Conservation (phyloP, 2,329 filamentous ascomycete species). For the Neospermospora avenae region DNA sequence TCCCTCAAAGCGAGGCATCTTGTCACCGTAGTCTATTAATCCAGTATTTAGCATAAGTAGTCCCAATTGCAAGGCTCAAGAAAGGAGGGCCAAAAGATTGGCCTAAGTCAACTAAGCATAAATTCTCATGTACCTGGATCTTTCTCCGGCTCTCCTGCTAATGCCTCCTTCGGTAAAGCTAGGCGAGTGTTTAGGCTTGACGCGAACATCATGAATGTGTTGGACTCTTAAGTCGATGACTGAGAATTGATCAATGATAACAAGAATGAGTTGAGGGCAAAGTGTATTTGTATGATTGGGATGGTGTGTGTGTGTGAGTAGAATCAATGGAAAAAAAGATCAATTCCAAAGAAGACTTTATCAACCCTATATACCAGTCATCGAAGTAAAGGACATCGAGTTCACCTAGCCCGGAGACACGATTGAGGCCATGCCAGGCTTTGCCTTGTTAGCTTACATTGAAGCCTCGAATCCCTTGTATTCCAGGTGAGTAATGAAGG, state of each 20-base stretch:
- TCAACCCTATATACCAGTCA: slow-evolving; percentile 6
- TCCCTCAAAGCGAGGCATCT: slow-evolving; percentile 8
- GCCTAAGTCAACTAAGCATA: not conserved
- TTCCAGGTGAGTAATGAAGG: slow-evolving; percentile 1
- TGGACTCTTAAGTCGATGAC: not conserved
- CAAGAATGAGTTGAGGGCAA: not conserved
- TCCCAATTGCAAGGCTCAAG: not conserved
- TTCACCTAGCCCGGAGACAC: not conserved
- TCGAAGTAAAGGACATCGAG: not conserved
- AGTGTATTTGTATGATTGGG: not conserved
- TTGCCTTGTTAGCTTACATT: slow-evolving; percentile 2
- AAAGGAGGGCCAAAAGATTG: not conserved
- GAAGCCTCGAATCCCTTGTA: slow-evolving; percentile 1
- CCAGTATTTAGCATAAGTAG: not conserved
- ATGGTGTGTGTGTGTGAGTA: not conserved
- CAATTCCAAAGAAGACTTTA: not conserved
- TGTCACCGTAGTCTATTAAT: slow-evolving; percentile 6
- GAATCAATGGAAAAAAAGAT: not conserved
- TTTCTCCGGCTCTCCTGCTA: not conserved
- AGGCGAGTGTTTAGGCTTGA: not conserved
- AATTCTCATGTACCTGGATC: slow-evolving; percentile 4
- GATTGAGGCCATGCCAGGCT: slow-evolving; percentile 3
- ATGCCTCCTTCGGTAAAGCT: not conserved
- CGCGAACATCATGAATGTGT: slow-evolving; percentile 1
- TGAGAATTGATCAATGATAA: not conserved